Evolutionary conservation across 768 basidiomycete genomes (phyloP).

Genomic region (Lactifluus piperatus): DNA sequence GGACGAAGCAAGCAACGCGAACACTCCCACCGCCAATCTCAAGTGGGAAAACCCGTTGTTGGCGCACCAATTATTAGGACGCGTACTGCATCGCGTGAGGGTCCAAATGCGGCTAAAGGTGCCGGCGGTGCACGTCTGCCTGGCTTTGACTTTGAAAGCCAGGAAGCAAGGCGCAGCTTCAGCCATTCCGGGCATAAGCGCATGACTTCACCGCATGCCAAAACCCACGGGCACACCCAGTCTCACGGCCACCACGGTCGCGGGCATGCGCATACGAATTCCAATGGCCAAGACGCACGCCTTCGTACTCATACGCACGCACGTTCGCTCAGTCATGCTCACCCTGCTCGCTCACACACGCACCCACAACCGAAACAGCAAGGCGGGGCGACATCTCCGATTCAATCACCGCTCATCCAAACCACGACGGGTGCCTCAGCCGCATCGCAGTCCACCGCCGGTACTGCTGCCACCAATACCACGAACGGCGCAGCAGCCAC

Average conservation of each 20-base stretch:
- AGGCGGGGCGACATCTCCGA: conserved; percentile 6
- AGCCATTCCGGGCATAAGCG: conserved; percentile 8
- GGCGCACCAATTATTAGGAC: conserved; percentile 15
- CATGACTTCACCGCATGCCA: not conserved
- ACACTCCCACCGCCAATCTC: not conserved
- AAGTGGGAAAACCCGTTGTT: conserved; percentile 7
- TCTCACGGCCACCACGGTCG: not conserved
- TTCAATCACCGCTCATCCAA: conserved; percentile 3
- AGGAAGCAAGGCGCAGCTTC: conserved; percentile 8
- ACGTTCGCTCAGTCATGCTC: conserved; percentile 6
- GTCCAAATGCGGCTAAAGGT: not conserved
- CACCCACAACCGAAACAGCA: conserved; percentile 2
- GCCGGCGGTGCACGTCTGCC: not conserved
- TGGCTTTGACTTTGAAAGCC: conserved; percentile 15
- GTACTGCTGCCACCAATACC: conserved; percentile 7
- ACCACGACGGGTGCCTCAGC: conserved; percentile 10
- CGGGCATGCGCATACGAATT: conserved; percentile 3
- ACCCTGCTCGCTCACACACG: conserved; percentile 12
- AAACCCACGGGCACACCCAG: not conserved
- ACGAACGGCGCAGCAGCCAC: not conserved
- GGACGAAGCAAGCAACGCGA: conserved; percentile 14
- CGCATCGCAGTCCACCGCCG: conserved; percentile 16
- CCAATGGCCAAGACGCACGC: conserved; percentile 3
- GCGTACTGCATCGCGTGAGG: conserved; percentile 19
- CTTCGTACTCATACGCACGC: conserved; percentile 4